Evolutionary conservation across 2,329 filamentous ascomycete genomes (phyloP), one percentile per base, ranked within the genome.

Genomic region (Scytalidium sp.): DNA sequence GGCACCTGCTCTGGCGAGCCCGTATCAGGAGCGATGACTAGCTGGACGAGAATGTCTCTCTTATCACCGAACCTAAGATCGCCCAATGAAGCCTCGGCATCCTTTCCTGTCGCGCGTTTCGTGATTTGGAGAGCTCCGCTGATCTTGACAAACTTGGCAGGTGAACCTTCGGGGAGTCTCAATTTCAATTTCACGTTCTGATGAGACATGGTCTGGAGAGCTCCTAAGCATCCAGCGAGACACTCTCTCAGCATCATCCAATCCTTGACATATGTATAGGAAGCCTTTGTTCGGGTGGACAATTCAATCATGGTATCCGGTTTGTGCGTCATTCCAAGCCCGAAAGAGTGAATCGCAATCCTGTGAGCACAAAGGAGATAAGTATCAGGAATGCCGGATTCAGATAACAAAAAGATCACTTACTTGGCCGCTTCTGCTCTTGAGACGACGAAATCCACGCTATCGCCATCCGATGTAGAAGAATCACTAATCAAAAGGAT

Each of bases 191-290:
- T 97, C 50, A 95, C 94, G 64, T 97, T 97, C 67, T 97, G 94
- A 67, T 99, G 94, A n/a, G 94, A 97, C 22, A 90, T 86, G 2
- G 90, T 91, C 69, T 99, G 94, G 65, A 97, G 80, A 13, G 90
- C 85, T 43, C 94, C 94, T 22, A 99, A 75, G 63, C 93, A 97
- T 41, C 94, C 94, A 20, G 92, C 94, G 41, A 97, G 79, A 67
- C 94, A 97, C 68, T 99, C 94, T 22, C 94, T 87, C 29, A 99
- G 80, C 93, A 97, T 99, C 93, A 97, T 97, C 94, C 94, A 99
- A 68, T 99, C 94, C 71, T 97, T 99, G 59, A 99, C 92, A 63
- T 97, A 99, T 1, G 91, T 95, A 65, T 97, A 99, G 1, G 91
- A 95, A 3, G 92, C 94, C 72, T 97, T 99, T 3, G 94, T 99